Evolutionary conservation across 371 early-diverging fungal species (phyloP).

Genomic region (Apophysomyces elegans): DNA sequence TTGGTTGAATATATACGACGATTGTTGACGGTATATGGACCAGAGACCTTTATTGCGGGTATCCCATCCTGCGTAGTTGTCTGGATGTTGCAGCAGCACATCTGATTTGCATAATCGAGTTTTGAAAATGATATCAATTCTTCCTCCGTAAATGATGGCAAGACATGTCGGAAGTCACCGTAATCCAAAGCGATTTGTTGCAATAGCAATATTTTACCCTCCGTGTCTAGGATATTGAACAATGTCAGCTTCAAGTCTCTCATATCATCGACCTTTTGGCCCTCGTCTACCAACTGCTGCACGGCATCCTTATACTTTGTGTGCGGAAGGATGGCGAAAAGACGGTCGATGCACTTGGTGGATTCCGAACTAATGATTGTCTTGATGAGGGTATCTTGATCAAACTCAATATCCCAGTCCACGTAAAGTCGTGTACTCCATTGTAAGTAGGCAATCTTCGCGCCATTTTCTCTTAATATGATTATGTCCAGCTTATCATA

Average conservation of each 20-base stretch:
- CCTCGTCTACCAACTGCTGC: neutral
- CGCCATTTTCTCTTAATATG: neutral
- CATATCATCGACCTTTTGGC: neutral
- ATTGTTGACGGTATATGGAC: too few species aligned
- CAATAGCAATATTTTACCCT: neutral
- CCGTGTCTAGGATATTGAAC: neutral
- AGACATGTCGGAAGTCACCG: too few species aligned
- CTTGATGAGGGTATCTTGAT: neutral
- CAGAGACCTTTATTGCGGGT: too few species aligned
- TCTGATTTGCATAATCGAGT: too few species aligned
- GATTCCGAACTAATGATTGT: neutral
- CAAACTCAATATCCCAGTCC: neutral
- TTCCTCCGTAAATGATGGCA: too few species aligned
- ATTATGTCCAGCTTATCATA: too few species aligned
- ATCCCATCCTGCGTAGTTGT: too few species aligned
- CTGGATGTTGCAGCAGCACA: too few species aligned
- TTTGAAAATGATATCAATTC: too few species aligned
- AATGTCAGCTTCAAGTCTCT: neutral
- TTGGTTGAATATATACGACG: too few species aligned
- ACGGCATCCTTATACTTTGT: neutral
- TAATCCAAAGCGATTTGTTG: too few species aligned
- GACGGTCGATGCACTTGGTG: neutral
- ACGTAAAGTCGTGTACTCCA: neutral
- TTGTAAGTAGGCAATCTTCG: neutral
- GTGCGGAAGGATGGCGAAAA: neutral